Evolutionary conservation across 805 yeast species (phyloP), one percentile per base, ranked within the genome.

Genomic region (Lipomyces mesembrius): DNA sequence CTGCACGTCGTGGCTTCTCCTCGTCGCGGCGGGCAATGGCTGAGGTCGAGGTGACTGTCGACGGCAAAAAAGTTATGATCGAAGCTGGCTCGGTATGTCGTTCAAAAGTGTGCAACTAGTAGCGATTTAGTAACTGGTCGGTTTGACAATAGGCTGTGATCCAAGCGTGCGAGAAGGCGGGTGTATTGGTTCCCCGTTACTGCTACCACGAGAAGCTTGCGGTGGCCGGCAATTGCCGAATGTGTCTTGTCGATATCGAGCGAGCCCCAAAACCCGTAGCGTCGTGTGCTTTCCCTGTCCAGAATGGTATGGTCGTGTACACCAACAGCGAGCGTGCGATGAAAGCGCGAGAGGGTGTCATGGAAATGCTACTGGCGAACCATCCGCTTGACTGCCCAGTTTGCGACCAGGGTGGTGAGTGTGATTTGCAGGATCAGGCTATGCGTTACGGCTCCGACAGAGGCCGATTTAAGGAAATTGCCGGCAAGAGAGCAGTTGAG

Each of bases 391-490:
- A 91, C 81, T 91, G 96, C 80, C 97, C 96, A 29, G 89, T 91
- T 64, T 91, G 97, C 79, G 97, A 91, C 80, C 97, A 91, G 80
- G 97, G 96, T 80, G 97, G 97, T 72, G 97, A 91, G 79, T 91
- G 97, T 82, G 97, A 91, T 77, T 84, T 91, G 74, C 97, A 91
- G 81, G 97, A 91, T 77, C 97, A 91, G 82, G 83, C 91, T 22
- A 81, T 88, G 76, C 85, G 95, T 77, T 65, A 89, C 76, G 97
- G 97, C 67, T 80, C 89, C 62, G 97, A 91, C 79, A 85, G 96
- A 71, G 96, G 97, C 72, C 85, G 97, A 78, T 91, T 89, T 81
- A 79, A 83, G 69, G 97, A 91, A 79, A 85, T 90, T 63, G 82
- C 85, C 64, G 97, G 97, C 75, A 91, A 91, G 81, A 85, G 97